Evolutionary conservation across 2,329 filamentous ascomycete genomes (phyloP).

Genomic region (Saccharata proteae): DNA sequence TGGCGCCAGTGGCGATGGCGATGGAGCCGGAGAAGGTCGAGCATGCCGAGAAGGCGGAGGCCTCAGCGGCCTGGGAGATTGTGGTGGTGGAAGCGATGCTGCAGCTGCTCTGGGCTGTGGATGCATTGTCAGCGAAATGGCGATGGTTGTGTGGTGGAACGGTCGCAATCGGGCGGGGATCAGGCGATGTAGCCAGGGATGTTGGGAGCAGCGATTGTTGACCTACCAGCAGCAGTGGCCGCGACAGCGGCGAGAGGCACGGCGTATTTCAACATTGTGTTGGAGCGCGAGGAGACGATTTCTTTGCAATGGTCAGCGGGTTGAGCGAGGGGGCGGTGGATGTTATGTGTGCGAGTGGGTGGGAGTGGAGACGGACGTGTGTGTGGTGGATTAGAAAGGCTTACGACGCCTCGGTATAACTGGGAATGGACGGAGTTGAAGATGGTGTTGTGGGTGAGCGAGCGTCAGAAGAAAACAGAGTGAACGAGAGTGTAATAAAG

Average conservation of each 20-base stretch:
- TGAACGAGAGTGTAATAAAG: conserved; percentile 7
- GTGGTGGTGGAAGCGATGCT: conserved; percentile 37
- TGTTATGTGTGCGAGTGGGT: conserved; percentile 1
- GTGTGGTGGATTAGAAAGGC: conserved; percentile 23
- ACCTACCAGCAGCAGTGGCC: conserved; percentile 40
- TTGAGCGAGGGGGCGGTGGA: conserved; percentile 12
- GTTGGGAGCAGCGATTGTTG: conserved; percentile 3
- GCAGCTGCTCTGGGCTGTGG: conserved; percentile 20
- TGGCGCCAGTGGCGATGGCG: conserved; percentile 45
- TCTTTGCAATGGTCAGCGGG: conserved; percentile 15
- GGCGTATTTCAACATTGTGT: conserved; percentile 45
- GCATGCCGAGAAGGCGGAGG: conserved; percentile 50
- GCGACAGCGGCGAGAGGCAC: conserved; percentile 44
- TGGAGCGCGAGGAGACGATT: conserved; percentile 12
- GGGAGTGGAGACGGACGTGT: conserved; percentile 9
- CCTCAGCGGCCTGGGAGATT: conserved; percentile 50
- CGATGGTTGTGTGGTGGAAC: not conserved
- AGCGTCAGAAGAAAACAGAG: conserved; percentile 13
- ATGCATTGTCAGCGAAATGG: not conserved
- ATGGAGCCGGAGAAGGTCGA: conserved; percentile 57
- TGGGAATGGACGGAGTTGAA: conserved; percentile 19
- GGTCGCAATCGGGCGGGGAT: too few species aligned
- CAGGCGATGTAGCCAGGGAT: not conserved
- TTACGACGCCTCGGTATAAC: conserved; percentile 15
- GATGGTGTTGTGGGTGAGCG: conserved; percentile 24